phyloP scores from a whole-genome alignment of 768 basidiomycete genomes.

The Hygrophorus russula region DNA sequence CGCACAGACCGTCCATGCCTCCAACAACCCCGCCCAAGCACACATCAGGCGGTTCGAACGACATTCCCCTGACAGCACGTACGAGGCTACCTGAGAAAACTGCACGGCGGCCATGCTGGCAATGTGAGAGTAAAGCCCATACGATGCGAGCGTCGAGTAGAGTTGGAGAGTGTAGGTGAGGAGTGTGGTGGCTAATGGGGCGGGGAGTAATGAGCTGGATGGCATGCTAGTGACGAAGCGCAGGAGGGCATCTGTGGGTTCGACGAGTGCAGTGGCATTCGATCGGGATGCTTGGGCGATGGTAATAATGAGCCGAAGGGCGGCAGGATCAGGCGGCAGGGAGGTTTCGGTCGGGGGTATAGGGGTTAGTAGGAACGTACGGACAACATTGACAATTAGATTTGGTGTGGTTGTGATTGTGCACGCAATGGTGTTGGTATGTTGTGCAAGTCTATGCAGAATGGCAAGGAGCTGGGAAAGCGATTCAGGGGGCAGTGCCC shows the following conservation, averaged over 20 bases:
- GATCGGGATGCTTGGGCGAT: constrained; percentile 57
- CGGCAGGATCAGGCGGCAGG: constrained; percentile 31
- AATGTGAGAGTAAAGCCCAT: constrained; percentile 67
- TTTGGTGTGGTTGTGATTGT: constrained; percentile 39
- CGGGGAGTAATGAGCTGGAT: constrained; percentile 25
- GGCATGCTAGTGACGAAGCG: constrained; percentile 60
- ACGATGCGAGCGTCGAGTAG: constrained; percentile 57
- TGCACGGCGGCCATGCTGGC: constrained; percentile 52
- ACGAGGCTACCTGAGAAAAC: constrained; percentile 39
- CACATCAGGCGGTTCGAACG: constrained; percentile 23
- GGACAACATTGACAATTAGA: constrained; percentile 40
- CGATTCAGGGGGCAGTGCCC: constrained; percentile 35
- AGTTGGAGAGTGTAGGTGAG: constrained; percentile 48
- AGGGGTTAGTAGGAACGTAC: constrained; percentile 45
- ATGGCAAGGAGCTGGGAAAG: constrained; percentile 46
- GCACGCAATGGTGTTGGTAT: constrained; percentile 42
- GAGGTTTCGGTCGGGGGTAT: constrained; percentile 28
- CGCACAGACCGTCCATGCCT: constrained; percentile 72
- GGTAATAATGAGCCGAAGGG: constrained; percentile 44
- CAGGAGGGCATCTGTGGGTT: constrained; percentile 53
- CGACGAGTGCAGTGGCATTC: constrained; percentile 47
- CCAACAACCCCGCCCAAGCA: constrained; percentile 51
- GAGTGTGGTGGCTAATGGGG: constrained; percentile 35
- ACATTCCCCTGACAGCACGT: constrained; percentile 28
- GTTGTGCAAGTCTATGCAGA: constrained; percentile 48